Base-by-base conservation (phyloP, 2,329 filamentous ascomycete genomes). In the Claviceps maximensis region DNA sequence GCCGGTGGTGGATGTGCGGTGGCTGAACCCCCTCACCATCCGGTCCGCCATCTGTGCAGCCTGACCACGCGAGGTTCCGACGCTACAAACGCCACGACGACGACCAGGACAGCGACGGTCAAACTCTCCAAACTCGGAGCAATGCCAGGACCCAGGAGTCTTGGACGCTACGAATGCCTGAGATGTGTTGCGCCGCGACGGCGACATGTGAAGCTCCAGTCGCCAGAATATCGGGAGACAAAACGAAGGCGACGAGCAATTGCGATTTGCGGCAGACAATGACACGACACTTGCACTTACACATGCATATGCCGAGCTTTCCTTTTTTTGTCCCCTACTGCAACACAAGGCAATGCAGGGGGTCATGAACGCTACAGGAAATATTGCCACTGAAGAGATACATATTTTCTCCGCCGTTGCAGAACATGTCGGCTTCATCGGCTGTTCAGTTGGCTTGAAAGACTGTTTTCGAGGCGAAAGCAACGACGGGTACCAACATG, bases 21-120 rank as follows among this genome's bases (percentile, higher is more conserved):
- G 41, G 41, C 29, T 45, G 40, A 29, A 15, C 25, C 25, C 5
- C 6, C 23, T 25, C n/a, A n/a, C n/a, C n/a, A 25, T 15, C 49
- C 19, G 27, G 49, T 21, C 44, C n/a, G 45, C 27, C 42, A 50
- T 54, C n/a, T 21, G 53, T 53, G 50, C 51, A 48, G 51, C 50
- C 45, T 56, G 51, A 54, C 21, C 57, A 58, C 56, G 57, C 57
- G 57, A 58, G 50, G 49, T 55, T 57, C 56, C 54, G 54, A 48
- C 33, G 51, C 56, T 54, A 58, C 53, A 41, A 56, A 45, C 56
- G 57, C 54, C 57, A 58, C 56, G 49, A 46, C 56, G 49, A 46
- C 42, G 38, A 27, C 44, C 6, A 49, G n/a, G 31, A 27, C 23
- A 21, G 45, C 27, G 47, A 45, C 25, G 27, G 13, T 9, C 9